A percentile compares a stretch with the other conserved stretches of the same genome.
These are phyloP conservation scores for Trametes hirsuta DNA, from an alignment of 1,284 basidiomycete species.

Conservation along the genomic window DNA sequence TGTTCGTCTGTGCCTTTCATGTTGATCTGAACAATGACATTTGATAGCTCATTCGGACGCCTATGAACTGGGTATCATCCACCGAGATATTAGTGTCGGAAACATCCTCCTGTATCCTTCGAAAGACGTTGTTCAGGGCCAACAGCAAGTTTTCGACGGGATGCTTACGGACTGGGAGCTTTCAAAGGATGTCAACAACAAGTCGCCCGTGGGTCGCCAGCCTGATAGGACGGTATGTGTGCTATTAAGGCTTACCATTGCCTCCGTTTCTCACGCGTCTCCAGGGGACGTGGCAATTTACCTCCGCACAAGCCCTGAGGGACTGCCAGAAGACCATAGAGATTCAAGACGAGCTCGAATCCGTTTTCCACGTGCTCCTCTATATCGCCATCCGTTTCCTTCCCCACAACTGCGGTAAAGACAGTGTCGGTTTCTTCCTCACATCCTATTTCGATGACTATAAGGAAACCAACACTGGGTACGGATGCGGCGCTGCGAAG, in stretches of 20 bases:
- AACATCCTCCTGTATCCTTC: constrained; percentile 12
- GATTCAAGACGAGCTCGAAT: constrained; percentile 13
- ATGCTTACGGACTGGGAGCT: constrained; percentile 13
- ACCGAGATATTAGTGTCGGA: constrained; percentile 13
- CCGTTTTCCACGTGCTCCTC: constrained; percentile 16
- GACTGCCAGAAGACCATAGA: background rate
- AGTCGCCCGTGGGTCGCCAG: background rate
- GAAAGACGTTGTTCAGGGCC: background rate
- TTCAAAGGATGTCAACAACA: background rate
- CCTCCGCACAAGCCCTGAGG: constrained; percentile 2
- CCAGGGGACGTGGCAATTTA: constrained; percentile 15
- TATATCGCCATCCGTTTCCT: constrained; percentile 12
- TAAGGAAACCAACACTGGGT: background rate
- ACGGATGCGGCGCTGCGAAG: background rate
- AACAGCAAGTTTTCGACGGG: background rate
- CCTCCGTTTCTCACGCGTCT: background rate
- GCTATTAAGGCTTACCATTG: background rate
- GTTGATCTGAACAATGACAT: background rate
- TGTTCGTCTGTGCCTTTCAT: background rate
- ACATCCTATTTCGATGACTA: constrained; percentile 11
- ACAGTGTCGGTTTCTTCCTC: background rate
- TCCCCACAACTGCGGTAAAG: background rate
- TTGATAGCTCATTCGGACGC: constrained; percentile 2
- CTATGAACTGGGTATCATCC: background rate
- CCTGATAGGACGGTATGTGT: constrained; percentile 6